Conservation (phyloP, 768 basidiomycete genomes). For the Phaffia australis region DNA sequence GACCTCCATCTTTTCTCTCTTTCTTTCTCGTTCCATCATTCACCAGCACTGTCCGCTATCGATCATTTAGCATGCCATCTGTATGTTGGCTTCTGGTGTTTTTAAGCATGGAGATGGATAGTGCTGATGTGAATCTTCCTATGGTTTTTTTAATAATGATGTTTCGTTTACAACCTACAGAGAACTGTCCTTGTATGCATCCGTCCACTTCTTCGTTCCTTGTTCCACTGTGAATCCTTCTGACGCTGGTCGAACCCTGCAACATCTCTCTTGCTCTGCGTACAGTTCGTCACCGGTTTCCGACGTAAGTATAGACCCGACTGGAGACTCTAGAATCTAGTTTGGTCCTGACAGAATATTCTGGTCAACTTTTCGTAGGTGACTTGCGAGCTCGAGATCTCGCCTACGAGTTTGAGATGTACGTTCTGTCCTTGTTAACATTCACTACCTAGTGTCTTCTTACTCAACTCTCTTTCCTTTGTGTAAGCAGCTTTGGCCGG, state of each 20-base stretch:
- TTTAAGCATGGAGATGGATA: not conserved
- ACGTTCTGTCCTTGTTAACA: not conserved
- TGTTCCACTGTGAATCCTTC: not conserved
- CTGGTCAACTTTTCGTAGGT: not conserved
- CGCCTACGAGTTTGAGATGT: conserved; percentile 14
- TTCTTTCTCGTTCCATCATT: not conserved
- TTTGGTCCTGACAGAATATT: not conserved
- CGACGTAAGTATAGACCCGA: not conserved
- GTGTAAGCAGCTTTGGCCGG: conserved; percentile 8
- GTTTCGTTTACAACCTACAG: not conserved
- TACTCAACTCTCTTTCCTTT: not conserved
- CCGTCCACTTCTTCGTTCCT: not conserved
- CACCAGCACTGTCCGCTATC: too few relatives aligned
- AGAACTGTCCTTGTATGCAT: not conserved
- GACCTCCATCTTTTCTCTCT: not conserved
- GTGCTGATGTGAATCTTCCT: too few relatives aligned
- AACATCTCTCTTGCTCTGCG: not conserved
- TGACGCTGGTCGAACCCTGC: not conserved
- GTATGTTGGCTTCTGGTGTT: not conserved
- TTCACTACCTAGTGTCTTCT: not conserved
- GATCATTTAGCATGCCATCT: not conserved
- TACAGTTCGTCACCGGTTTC: conserved; percentile 14
- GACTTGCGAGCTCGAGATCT: conserved; percentile 15
- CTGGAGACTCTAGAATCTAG: too few relatives aligned
- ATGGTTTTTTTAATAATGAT: too few relatives aligned